Percentiles rank a stretch among this genome's conserved stretches.
Conservation (phyloP, 371 early-diverging fungal species). For the Coemansia sp. region DNA sequence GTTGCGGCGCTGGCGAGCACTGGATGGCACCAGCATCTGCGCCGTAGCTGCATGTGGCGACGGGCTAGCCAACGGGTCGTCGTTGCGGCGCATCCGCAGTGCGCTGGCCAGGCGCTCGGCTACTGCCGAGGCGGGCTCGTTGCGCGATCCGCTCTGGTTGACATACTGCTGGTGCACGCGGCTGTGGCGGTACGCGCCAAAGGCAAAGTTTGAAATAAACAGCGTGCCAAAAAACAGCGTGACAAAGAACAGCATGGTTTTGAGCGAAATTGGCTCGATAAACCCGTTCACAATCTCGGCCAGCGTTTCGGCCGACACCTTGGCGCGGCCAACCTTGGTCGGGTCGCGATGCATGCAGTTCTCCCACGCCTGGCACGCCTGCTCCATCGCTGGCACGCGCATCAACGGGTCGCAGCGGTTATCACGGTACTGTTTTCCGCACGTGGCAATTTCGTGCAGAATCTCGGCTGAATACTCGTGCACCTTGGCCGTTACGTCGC, state of each 20-base stretch:
- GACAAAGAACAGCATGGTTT: constrained; percentile 67
- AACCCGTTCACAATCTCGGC: constrained; percentile 80
- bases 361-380: constrained; percentile 76
- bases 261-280: constrained; percentile 77
- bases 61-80: constrained; percentile 21
- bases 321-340: constrained; percentile 62
- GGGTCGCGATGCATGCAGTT: constrained; percentile 75
- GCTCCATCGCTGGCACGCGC: constrained; percentile 79
- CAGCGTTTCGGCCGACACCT: constrained; percentile 75
- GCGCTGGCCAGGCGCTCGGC: not conserved
- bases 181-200: constrained; percentile 49
- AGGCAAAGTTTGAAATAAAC: constrained; percentile 51
- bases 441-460: constrained; percentile 63
- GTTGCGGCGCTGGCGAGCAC: not conserved
- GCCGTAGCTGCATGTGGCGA: constrained; percentile 6
- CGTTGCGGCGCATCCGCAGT: constrained; percentile 6
- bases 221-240: constrained; percentile 50
- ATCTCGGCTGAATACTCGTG: constrained; percentile 64
- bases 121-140: not conserved
- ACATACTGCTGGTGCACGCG: constrained; percentile 43
- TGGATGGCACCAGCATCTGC: constrained; percentile 11
- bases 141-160: constrained; percentile 16
- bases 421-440: constrained; percentile 65
- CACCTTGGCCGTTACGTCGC: constrained; percentile 68
- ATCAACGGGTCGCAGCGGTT: constrained; percentile 73